Base-by-base conservation (phyloP, 2,329 filamentous ascomycete genomes). In the Ceratocystis huliohia region DNA sequence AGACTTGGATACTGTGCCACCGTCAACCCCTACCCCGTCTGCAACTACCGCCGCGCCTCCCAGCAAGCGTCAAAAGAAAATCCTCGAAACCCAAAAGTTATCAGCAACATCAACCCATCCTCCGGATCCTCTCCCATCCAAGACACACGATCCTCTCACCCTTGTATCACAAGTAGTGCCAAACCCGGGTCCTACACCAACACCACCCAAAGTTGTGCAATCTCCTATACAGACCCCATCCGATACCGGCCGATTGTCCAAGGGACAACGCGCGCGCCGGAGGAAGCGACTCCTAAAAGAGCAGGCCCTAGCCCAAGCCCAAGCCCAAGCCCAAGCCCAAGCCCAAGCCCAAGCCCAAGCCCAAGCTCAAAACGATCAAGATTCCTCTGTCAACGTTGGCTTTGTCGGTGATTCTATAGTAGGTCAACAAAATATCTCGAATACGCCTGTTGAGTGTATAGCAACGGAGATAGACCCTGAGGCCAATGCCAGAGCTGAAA, bases 41-140 rank as follows among this genome's bases (percentile, higher is more conserved):
- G 33, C 56, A 37, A 2, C 28, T n/a, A 37, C 56, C 10, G 33
- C 46, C 20, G 64, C 50, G 28, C 64, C 28, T 10, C 45, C 50
- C 2, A 65, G 44, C 45, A 65, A 65, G 45, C 64, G 64, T n/a
- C 64, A 65, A 30, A 65, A 53, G 56, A 61, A 61, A 37, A n/a
- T 53, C 6, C n/a, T 41, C 25, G 61, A 61, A 13, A 28, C 13
- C 28, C 62, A 64, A n/a, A n/a, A 10, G n/a, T 22, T 8, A 22
- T 6, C 30, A 15, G 45, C 8, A n/a, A 17, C 17, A 8, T 20
- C 6, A 56, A 20, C 8, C 3, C 50, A n/a, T 20, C 53, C 25
- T 44, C 20, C 13, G 3, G 13, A 56, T 15, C 10, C 17, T 15
- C 44, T 28, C 22, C n/a, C 6, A 17, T 30, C 7, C 56, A 20